These are phyloP conservation scores for Microcos paniculata DNA, from an alignment of 345 rosid species.

Conservation along the genomic window DNA sequence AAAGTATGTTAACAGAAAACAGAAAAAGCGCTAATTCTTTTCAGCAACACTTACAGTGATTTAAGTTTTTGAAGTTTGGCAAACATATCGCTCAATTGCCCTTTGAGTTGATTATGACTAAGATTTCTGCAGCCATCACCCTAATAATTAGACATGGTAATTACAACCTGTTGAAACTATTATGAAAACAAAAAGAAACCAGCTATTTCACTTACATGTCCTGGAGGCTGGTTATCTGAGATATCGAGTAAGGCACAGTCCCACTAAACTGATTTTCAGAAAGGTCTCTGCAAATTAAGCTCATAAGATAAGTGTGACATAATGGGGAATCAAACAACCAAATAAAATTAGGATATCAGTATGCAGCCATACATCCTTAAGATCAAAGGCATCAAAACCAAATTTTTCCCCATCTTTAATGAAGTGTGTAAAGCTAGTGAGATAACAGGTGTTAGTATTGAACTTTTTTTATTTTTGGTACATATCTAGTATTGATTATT, in stretches of 20 bases:
- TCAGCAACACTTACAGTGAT: conserved; percentile 50
- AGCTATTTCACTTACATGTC: conserved; percentile 53
- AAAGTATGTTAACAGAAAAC: not conserved
- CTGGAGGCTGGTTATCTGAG: conserved; percentile 68
- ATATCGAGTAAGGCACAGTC: conserved; percentile 77
- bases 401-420: no score
- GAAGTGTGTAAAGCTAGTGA: no score
- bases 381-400: no score
- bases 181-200: not conserved
- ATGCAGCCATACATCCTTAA: not conserved
- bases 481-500: no score
- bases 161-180: not conserved
- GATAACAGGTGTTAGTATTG: no score
- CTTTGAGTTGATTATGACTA: conserved; percentile 67
- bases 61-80: conserved; percentile 67
- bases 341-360: not conserved
- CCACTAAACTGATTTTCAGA: conserved; percentile 78
- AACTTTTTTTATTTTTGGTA: no score
- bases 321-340: not conserved
- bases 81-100: conserved; percentile 85
- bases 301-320: conserved; percentile 13
- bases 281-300: conserved; percentile 64
- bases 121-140: conserved; percentile 50
- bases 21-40: not conserved
- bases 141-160: conserved; percentile 14